A percentile compares a stretch with the other conserved stretches of the same genome.
Conservation (phyloP, 2,329 filamentous ascomycete species). For the Colletotrichum gigasporum region DNA sequence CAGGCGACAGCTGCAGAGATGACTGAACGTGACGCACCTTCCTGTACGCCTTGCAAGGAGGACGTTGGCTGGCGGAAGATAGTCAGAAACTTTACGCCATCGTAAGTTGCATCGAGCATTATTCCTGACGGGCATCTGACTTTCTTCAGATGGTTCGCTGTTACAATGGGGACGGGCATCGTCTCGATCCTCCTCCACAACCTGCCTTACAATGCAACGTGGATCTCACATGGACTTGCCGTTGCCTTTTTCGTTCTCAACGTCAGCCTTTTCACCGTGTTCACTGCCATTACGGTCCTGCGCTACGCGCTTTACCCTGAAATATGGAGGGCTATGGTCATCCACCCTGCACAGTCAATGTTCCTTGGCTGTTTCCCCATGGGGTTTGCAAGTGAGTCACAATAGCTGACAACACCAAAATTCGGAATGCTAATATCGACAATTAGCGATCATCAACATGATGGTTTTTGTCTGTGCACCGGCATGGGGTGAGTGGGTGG, state of each 20-base stretch:
- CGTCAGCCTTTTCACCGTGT: constrained; percentile 63
- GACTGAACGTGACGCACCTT: background rate
- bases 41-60: constrained; percentile 40
- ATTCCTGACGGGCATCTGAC: background rate
- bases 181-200: constrained; percentile 70
- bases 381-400: constrained; percentile 65
- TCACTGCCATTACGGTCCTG: constrained; percentile 62
- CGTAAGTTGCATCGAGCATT: constrained; percentile 48
- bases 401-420: background rate
- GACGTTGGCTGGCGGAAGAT: constrained; percentile 54
- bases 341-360: constrained; percentile 72
- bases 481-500: constrained; percentile 69
- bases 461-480: constrained; percentile 65
- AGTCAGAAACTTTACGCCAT: constrained; percentile 64
- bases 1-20: background rate
- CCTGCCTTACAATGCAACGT: constrained; percentile 67
- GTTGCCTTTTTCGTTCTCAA: constrained; percentile 71
- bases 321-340: constrained; percentile 73
- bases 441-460: constrained; percentile 68
- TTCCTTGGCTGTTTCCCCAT: constrained; percentile 77
- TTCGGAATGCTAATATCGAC: background rate
- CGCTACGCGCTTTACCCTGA: constrained; percentile 73
- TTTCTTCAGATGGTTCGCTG: constrained; percentile 61
- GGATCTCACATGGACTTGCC: constrained; percentile 53
- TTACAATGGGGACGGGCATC: constrained; percentile 75